Percentiles rank a stretch among this genome's conserved stretches.
These are phyloP conservation scores for Candida tetrigidarum DNA, from an alignment of 1,139 yeast genomes.

Conservation along the genomic window DNA sequence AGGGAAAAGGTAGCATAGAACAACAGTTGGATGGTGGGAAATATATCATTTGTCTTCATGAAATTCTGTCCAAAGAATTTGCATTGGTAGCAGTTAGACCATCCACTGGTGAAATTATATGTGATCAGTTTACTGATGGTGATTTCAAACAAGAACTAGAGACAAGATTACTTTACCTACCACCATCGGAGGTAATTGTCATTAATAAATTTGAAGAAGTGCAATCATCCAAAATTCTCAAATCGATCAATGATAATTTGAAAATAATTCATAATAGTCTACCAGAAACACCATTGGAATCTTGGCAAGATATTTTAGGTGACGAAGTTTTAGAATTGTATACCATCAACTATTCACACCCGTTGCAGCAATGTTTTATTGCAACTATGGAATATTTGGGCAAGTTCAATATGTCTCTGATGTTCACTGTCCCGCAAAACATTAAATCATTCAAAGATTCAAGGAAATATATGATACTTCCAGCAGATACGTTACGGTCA, in stretches of 20 bases:
- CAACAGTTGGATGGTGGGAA: constrained; percentile 26
- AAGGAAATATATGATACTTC: constrained; percentile 62
- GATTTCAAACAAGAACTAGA: constrained; percentile 62
- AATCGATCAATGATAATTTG: constrained; percentile 20
- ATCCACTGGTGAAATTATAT: constrained; percentile 75
- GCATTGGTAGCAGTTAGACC: constrained; percentile 74
- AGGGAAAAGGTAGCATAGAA: constrained; percentile 15
- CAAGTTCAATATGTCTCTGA: constrained; percentile 63
- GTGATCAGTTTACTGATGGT: constrained; percentile 68
- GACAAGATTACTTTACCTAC: constrained; percentile 71
- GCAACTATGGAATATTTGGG: constrained; percentile 56
- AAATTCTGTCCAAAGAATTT: constrained; percentile 20
- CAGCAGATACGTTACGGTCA: constrained; percentile 67
- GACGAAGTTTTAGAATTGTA: constrained; percentile 27
- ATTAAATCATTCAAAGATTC: constrained; percentile 55
- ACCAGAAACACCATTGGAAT: background rate
- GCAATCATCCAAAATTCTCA: constrained; percentile 29
- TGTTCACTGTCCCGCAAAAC: constrained; percentile 54
- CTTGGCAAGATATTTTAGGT: constrained; percentile 3
- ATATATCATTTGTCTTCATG: constrained; percentile 36
- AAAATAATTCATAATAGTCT: constrained; percentile 17
- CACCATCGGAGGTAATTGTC: constrained; percentile 73
- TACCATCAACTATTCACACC: constrained; percentile 23
- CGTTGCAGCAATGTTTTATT: constrained; percentile 47
- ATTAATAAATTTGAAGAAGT: constrained; percentile 33